These are phyloP conservation scores for Lichtheimia hyalospora DNA, from an alignment of 371 early-diverging fungal genomes.

Conservation along the genomic window DNA sequence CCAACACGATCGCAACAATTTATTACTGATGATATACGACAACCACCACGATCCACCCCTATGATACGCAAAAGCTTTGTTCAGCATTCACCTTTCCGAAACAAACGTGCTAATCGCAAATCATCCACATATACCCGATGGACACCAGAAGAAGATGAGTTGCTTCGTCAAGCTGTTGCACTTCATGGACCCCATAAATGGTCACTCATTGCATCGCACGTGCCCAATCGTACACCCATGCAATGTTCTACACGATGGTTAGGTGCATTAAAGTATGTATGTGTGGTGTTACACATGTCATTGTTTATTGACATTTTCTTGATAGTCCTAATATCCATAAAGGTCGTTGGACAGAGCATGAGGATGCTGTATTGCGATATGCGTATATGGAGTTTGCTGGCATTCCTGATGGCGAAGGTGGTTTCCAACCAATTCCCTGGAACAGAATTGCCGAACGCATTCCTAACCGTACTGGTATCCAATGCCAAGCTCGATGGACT, in stretches of 20 bases:
- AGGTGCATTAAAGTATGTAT: slow-evolving; percentile 56
- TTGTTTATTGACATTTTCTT: neutral
- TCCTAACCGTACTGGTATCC: slow-evolving; percentile 65
- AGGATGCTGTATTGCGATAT: slow-evolving; percentile 53
- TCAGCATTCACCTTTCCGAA: slow-evolving; percentile 30
- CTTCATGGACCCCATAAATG: slow-evolving; percentile 61
- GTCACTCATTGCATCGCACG: slow-evolving; percentile 62
- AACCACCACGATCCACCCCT: slow-evolving; percentile 17
- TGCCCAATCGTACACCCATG: slow-evolving; percentile 66
- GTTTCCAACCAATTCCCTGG: slow-evolving; percentile 62
- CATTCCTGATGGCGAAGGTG: slow-evolving; percentile 46
- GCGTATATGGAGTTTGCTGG: slow-evolving; percentile 52
- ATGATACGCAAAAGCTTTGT: slow-evolving; percentile 16
- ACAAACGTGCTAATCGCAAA: slow-evolving; percentile 31
- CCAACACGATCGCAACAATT: slow-evolving; percentile 10
- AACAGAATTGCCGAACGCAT: slow-evolving; percentile 55
- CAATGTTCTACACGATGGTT: slow-evolving; percentile 72
- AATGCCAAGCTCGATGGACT: slow-evolving; percentile 76
- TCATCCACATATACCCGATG: slow-evolving; percentile 50
- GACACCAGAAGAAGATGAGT: slow-evolving; percentile 50
- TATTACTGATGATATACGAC: slow-evolving; percentile 4
- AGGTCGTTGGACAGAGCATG: slow-evolving; percentile 70
- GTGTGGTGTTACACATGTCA: no score
- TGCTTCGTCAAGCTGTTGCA: slow-evolving; percentile 43
- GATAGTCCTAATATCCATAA: slow-evolving; percentile 56